phyloP scores from a whole-genome alignment of 179 eudicot genomes.

The Silene coronaria region DNA sequence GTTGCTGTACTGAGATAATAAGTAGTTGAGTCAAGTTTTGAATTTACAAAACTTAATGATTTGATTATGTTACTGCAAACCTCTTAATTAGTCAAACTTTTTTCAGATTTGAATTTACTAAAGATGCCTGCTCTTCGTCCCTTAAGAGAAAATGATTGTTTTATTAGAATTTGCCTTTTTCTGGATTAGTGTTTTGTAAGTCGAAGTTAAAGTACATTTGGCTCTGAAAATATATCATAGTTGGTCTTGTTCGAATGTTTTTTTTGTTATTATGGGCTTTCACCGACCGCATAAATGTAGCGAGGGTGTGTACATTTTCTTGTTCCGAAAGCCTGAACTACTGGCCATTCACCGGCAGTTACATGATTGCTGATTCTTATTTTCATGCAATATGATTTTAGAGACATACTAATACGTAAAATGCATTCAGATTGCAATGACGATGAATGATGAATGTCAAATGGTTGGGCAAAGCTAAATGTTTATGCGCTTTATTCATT shows the following conservation, averaged over 20 bases:
- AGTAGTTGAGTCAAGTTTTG: conserved; percentile 12
- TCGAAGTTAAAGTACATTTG: neutral
- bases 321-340: conserved; percentile 1
- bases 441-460: conserved; percentile 59
- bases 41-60: neutral
- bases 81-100: conserved; percentile 4
- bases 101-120: neutral
- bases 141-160: neutral
- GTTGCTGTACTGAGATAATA: conserved; percentile 6
- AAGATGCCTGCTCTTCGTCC: neutral
- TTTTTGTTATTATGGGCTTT: neutral
- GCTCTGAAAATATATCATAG: neutral
- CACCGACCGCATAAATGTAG: neutral
- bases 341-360: conserved; percentile 2
- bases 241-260: neutral
- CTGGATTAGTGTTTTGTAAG: neutral
- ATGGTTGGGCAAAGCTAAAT: conserved; percentile 24
- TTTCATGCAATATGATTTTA: conserved; percentile 21
- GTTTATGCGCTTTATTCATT: conserved; percentile 23
- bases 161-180: neutral
- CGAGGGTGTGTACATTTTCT: neutral
- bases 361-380: conserved; percentile 10
- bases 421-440: conserved; percentile 71
- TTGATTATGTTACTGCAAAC: neutral
- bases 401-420: conserved; percentile 45